A percentile compares a stretch with the other conserved stretches of the same genome.
Evolutionary conservation across 495 filamentous ascomycete genomes (phyloP).

Genomic region (Friedmanniomyces endolithicus): DNA sequence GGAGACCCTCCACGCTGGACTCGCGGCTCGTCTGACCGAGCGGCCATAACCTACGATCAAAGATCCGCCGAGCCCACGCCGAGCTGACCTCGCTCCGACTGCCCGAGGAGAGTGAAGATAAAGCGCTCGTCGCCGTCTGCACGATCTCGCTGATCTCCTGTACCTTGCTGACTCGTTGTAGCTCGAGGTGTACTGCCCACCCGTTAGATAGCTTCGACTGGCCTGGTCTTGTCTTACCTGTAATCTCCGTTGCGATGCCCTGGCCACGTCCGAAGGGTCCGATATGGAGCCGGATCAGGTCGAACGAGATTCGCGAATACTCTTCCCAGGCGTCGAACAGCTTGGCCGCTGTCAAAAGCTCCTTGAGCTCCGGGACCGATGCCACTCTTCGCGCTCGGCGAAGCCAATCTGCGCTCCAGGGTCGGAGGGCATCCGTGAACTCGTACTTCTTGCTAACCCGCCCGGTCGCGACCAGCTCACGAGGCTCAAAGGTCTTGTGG

Average conservation of each 20-base stretch:
- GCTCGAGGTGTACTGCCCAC: not conserved
- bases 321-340: not conserved
- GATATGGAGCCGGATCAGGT: not conserved
- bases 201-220: not conserved
- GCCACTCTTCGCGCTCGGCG: not conserved
- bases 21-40: not conserved
- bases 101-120: not conserved
- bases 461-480: not conserved
- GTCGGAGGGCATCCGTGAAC: not conserved
- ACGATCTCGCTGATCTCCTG: not conserved
- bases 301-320: not conserved
- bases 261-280: not conserved
- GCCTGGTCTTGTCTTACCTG: not conserved
- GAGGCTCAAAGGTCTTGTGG: not conserved
- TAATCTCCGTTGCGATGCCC: not conserved
- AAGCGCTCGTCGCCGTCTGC: not conserved
- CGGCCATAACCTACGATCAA: not conserved
- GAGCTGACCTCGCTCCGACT: not conserved
- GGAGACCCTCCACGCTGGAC: not conserved
- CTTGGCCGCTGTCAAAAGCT: not conserved
- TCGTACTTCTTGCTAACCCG: not conserved
- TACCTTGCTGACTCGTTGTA: not conserved
- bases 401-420: not conserved
- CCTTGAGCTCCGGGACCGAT: not conserved
- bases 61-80: not conserved